Evolutionary conservation across 2,329 filamentous ascomycete genomes (phyloP).

Genomic region (Blastomyces emzantsi): DNA sequence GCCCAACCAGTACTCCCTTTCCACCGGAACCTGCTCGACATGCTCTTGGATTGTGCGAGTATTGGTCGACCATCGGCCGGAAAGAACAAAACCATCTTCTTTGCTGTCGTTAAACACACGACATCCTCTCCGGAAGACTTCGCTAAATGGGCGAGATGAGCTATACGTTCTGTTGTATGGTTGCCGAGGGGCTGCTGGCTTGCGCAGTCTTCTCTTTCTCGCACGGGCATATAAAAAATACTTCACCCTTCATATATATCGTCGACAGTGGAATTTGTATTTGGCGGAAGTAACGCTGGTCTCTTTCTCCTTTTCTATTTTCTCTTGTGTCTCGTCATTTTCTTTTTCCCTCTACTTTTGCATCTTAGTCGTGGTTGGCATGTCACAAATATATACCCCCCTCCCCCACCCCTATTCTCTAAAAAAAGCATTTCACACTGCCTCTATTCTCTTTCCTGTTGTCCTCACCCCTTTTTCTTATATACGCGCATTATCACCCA

Average conservation of each 20-base stretch:
- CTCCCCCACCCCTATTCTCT: not conserved
- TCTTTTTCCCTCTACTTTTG: not conserved
- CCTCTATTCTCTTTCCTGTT: not conserved
- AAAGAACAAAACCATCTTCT: not conserved
- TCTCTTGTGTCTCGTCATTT: not conserved
- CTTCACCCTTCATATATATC: conserved; percentile 5
- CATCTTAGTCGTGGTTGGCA: not conserved
- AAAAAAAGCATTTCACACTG: not conserved
- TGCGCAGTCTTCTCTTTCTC: conserved; percentile 6
- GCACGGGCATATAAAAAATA: not conserved
- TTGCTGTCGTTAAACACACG: not conserved
- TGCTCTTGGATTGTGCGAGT: not conserved
- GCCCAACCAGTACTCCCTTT: not conserved
- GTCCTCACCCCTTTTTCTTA: not conserved
- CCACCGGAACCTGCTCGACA: not conserved
- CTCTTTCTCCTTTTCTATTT: conserved; percentile 3
- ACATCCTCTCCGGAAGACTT: not conserved
- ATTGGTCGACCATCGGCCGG: not conserved
- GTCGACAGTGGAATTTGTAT: conserved; percentile 6
- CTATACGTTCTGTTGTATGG: not conserved
- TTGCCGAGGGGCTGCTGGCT: not conserved
- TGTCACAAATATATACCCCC: not conserved
- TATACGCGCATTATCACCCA: not conserved
- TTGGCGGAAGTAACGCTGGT: not conserved
- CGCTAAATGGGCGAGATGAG: not conserved